phyloP scores from a whole-genome alignment of 768 basidiomycete genomes.

The Strobilomyces confusus region DNA sequence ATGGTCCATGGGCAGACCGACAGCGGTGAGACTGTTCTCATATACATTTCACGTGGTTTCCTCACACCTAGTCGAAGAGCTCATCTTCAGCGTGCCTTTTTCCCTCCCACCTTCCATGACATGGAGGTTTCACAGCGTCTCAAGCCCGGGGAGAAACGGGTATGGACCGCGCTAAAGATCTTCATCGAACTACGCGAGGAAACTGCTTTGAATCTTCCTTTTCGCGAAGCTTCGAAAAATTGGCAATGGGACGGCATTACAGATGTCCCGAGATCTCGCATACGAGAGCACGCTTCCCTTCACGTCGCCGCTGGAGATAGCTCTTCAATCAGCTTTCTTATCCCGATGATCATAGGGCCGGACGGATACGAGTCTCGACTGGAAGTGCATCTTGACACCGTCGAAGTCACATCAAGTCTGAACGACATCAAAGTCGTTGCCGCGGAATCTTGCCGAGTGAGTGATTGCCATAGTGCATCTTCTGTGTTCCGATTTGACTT shows the following conservation, averaged over 20 bases:
- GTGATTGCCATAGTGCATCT: conserved; percentile 14
- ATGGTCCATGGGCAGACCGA: conserved; percentile 96
- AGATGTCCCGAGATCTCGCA: conserved; percentile 46
- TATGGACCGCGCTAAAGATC: conserved; percentile 78
- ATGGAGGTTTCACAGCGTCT: conserved; percentile 51
- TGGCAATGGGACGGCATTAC: conserved; percentile 85
- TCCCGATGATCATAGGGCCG: conserved; percentile 74
- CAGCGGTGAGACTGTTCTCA: conserved; percentile 55
- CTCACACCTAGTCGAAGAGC: conserved; percentile 38
- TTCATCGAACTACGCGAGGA: conserved; percentile 78
- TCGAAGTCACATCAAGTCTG: conserved; percentile 78
- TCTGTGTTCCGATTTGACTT: conserved; percentile 1
- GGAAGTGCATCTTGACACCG: conserved; percentile 76
- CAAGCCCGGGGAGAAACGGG: conserved; percentile 74
- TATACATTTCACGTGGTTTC: background rate
- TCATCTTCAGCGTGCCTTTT: conserved; percentile 77
- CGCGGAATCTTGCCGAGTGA: conserved; percentile 76
- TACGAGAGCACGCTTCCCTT: conserved; percentile 67
- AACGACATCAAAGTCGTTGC: conserved; percentile 79
- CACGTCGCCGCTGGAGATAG: conserved; percentile 72
- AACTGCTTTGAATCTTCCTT: conserved; percentile 80
- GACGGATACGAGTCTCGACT: conserved; percentile 76
- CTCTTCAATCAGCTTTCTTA: conserved; percentile 79
- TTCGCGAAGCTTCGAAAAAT: conserved; percentile 92
- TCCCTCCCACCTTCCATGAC: conserved; percentile 75